Base-by-base conservation (phyloP, 2,329 filamentous ascomycete species). In the Myriangium duriaei region DNA sequence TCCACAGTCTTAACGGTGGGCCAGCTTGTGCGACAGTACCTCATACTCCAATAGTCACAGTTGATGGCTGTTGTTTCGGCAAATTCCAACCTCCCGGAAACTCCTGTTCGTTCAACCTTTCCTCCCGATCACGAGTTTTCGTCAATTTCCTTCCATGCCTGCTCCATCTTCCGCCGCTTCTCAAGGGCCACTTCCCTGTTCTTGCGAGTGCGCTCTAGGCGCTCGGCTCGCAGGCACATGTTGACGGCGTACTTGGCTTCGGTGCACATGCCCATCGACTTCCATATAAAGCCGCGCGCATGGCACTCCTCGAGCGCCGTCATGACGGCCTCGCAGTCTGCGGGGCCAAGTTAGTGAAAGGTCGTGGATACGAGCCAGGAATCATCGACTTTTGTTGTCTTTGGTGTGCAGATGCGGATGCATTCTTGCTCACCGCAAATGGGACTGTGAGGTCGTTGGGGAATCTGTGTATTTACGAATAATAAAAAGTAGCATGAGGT, bases 351-450 rank as follows among this genome's bases (percentile, higher is more conserved):
- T 32, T 37, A 43, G 44, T 30, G 11, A 26, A 11, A 15, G n/a
- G 26, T n/a, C n/a, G n/a, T n/a, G n/a, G n/a, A n/a, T n/a, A n/a
- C n/a, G n/a, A n/a, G n/a, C n/a, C n/a, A 30, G 21, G 21, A 26
- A 26, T 7, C 7, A n/a, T 7, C n/a, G 72, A 94, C 88, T 87
- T 50, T 74, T 69, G 51, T 93, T 93, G 57, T 94, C 80, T 58
- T 91, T 85, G 17, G 85, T 94, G 57, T 96, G 87, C 2, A 98
- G 68, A 65, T 95, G 88, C 39, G 91, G 92, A 83, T 98, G 91
- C 91, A 98, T 98, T 41, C 40, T 40, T 40, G 38, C 32, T 43
- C n/a, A n/a, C n/a, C n/a, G 34, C 19, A 29, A 5, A 16, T 38
- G 14, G 35, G 28, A 32, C 10, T 11, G 14, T 9, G 17, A 11